Base-by-base conservation (phyloP, 1,284 basidiomycete genomes). In the Termitomyces sp. region DNA sequence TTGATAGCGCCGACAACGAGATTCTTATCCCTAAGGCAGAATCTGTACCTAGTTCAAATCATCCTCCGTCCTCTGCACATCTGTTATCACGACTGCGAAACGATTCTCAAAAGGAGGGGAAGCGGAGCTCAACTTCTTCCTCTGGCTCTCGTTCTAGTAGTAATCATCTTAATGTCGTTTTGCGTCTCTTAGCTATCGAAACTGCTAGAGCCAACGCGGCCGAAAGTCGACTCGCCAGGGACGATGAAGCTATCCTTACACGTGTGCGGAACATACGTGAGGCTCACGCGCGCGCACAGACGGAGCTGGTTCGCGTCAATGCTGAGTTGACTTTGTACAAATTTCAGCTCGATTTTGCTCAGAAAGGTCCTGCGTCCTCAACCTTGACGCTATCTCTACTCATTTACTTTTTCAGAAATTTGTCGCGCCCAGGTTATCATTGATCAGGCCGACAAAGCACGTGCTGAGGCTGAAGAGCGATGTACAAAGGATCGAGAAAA, bases 341-440 rank as follows among this genome's bases (percentile, higher is more conserved):
- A 58, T 54, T 70, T 4, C 72, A 75, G 61, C 61, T 75, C 26
- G 71, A 74, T 36, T 53, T 68, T 6, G 74, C 74, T 28, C 73
- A 75, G 54, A 70, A 68, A 63, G 71, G 71, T 73, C 31, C 50
- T 46, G 43, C 24, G 31, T 38, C 44, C 40, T 42, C 52, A 28
- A 13, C 30, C 31, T 38, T 44, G 13, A 21, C 26, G 9, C 28
- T 42, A 28, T 21, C 17, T 44, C 44, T 24, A 44, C 30, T 50
- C 15, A 39, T 30, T n/a, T 5, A 17, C 24, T 19, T 28, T 13
- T 30, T 9, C 30, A 71, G 75, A 77, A 58, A 74, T 77, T 33
- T 62, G 65, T 24, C 67, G 69, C 17, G 75, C 75, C 0, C 74
- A 77, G 55, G 67, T 69, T 36, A 66, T 73, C 10, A 71, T 76